Evolutionary conservation across 2,329 filamentous ascomycete genomes (phyloP), one percentile per base, ranked within the genome.

Genomic region (Biscogniauxia mediterranea): DNA sequence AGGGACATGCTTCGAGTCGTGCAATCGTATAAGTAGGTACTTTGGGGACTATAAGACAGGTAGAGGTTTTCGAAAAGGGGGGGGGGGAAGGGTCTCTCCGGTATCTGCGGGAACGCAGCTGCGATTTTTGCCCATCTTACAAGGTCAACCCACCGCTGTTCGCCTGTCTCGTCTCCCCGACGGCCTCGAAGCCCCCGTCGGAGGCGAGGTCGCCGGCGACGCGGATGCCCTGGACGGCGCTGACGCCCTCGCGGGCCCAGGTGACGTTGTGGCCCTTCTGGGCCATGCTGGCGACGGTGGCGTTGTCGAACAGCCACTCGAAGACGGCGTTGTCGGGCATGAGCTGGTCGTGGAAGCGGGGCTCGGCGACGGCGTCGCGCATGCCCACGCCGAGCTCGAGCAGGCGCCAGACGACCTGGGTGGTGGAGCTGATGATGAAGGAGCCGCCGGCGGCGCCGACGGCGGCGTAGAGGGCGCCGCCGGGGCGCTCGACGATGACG

Each of bases 311-410:
- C 0, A 74, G 74, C 32, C 85, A 85, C 76, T 96, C 92, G 57
- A 95, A 88, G 0, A 78, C 78, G 1, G 88, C 83, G 55, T 77
- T 76, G 68, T 92, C 89, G 0, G 92, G 93, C 57, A 92, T 80
- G 9, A 96, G 79, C 76, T 96, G 93, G 71, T 96, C 91, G 71
- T 96, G 93, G 21, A 96, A 77, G 8, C 93, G 80, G 0, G 90
- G 90, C 69, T 83, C 75, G 0, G 79, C 80, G 15, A 96, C 79
- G 0, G 91, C 89, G 56, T 89, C 78, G 0, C 77, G 74, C 5
- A 88, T 81, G 0, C 82, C 85, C 75, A 88, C 79, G 15, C 69
- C 72, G 64, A 86, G 82, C 69, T 94, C 89, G 2, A 96, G 77
- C 5, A 91, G 81, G 70, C 92, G 85, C 77, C 91, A 89, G 5